Conservation (phyloP, 768 basidiomycete species). For the Tricholoma sp. region DNA sequence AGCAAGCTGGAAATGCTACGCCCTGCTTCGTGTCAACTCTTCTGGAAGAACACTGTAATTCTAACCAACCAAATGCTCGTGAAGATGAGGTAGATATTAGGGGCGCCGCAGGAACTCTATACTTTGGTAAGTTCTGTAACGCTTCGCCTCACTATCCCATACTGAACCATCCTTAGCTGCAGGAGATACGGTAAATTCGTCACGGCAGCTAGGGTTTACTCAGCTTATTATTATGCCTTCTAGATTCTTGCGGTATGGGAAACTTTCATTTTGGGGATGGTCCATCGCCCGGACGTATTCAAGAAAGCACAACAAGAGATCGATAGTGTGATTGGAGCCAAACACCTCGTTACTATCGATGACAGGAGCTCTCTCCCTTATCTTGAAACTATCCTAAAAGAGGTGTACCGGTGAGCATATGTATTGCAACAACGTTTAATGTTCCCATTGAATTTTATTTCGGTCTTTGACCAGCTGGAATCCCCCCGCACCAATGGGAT, state of each 20-base stretch:
- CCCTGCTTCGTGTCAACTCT: constrained; percentile 43
- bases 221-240: constrained; percentile 48
- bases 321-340: constrained; percentile 35
- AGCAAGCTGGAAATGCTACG: constrained; percentile 37
- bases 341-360: constrained; percentile 39
- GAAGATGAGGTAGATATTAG: constrained; percentile 36
- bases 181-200: constrained; percentile 24
- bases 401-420: constrained; percentile 33
- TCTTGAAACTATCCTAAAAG: constrained; percentile 37
- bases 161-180: constrained; percentile 19
- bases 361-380: constrained; percentile 38
- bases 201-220: background rate
- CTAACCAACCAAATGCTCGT: constrained; percentile 19
- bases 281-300: constrained; percentile 42
- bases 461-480: background rate
- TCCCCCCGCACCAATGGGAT: background rate
- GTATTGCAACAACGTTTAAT: background rate
- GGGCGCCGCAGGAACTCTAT: constrained; percentile 44
- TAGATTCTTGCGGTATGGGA: constrained; percentile 23
- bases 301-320: constrained; percentile 44
- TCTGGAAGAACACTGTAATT: constrained; percentile 33
- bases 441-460: constrained; percentile 1
- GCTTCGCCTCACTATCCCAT: background rate
- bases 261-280: constrained; percentile 43
- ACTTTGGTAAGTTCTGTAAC: constrained; percentile 28